Base-by-base conservation (phyloP, 2,329 filamentous ascomycete genomes). In the Trichoderma koningii region DNA sequence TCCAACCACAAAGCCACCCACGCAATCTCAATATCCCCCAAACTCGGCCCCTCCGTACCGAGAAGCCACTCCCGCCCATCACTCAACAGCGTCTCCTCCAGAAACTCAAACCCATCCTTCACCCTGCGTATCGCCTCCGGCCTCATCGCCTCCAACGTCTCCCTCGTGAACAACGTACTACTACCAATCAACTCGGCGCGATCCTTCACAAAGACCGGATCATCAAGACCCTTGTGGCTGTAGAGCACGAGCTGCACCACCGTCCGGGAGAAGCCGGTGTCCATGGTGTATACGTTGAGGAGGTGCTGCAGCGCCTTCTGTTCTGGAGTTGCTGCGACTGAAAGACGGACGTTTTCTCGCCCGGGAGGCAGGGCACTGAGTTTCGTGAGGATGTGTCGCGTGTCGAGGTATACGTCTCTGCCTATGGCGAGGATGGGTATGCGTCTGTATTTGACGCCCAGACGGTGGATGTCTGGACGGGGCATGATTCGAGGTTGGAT, bases 391-490 rank as follows among this genome's bases (percentile, higher is more conserved):
- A 91, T 91, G 28, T 91, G 82, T 1, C 87, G 84, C 1, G 87
- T 87, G 77, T 92, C 89, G 66, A 85, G 79, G 77, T 90, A 91
- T 52, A 92, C 77, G 71, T 90, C 85, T 6, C 84, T 80, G 17
- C 87, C 88, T 68, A 91, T 86, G 26, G 85, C 77, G 56, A 91
- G 76, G 57, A 91, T 71, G 1, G 89, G 89, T 62, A 91, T 90
- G 61, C 89, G 87, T 5, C 89, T 84, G 76, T 92, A 89, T 14
- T 80, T 77, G 61, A 91, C 80, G 28, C 86, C 87, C 15, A 92
- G 80, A 1, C 78, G 76, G 19, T 77, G 75, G 17, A 91, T 71
- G 71, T 90, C 87, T 0, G 87, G 87, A 23, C 89, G 85, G 5
- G 89, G 89, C 72, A 91, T 79, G 23, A 83, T 81, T 3, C 80